These are phyloP conservation scores for Podospora pseudopauciseta DNA, from an alignment of 495 filamentous ascomycete species.

Conservation along the genomic window DNA sequence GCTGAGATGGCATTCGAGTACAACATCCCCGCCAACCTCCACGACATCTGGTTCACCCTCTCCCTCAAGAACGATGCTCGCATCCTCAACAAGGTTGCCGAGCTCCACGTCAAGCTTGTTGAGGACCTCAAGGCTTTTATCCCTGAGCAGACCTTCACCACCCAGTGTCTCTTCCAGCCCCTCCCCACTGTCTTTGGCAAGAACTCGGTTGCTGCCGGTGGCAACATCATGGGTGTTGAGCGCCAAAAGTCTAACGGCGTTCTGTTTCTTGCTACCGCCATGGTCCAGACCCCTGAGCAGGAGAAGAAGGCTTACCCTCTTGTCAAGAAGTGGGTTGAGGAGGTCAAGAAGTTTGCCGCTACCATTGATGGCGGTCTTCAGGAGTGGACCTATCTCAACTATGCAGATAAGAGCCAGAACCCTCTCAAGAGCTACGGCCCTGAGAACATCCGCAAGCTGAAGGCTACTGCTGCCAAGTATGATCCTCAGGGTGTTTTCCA, in stretches of 20 bases:
- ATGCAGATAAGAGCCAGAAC: slow-evolving; percentile 43
- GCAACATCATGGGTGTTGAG: slow-evolving; percentile 53
- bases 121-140: slow-evolving; percentile 20
- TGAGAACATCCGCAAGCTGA: slow-evolving; percentile 39
- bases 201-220: slow-evolving; percentile 43
- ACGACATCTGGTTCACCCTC: slow-evolving; percentile 29
- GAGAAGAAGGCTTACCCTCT: slow-evolving; percentile 15
- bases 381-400: slow-evolving; percentile 37
- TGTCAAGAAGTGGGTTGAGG: slow-evolving; percentile 16
- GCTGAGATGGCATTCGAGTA: slow-evolving; percentile 23
- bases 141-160: slow-evolving; percentile 32
- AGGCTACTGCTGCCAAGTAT: slow-evolving; percentile 41
- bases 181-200: slow-evolving; percentile 39
- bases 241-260: slow-evolving; percentile 31
- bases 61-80: slow-evolving; percentile 28
- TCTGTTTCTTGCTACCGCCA: slow-evolving; percentile 17
- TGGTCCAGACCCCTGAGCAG: slow-evolving; percentile 26
- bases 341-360: slow-evolving; percentile 19
- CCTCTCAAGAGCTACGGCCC: slow-evolving; percentile 48
- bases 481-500: slow-evolving; percentile 51
- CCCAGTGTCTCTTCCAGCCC: slow-evolving; percentile 49
- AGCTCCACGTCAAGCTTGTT: slow-evolving; percentile 25
- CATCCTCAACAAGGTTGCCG: slow-evolving; percentile 24
- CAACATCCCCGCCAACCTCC: slow-evolving; percentile 12
- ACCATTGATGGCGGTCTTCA: slow-evolving; percentile 21